Conservation (phyloP, 1,284 basidiomycete genomes). For the Calocybe gambosa region DNA sequence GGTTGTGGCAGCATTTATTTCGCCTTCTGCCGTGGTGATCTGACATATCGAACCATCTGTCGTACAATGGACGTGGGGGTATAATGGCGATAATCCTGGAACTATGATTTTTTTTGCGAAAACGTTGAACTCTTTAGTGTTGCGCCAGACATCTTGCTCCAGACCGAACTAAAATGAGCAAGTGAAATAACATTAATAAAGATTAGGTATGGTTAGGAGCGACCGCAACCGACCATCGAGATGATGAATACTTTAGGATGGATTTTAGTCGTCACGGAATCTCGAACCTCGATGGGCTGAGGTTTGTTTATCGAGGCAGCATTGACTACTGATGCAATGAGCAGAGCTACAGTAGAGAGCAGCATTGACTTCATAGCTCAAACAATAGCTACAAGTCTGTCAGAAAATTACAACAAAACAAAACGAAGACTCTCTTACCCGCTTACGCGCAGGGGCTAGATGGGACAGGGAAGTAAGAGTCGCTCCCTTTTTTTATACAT, state of each 20-base stretch:
- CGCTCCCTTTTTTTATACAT: no score
- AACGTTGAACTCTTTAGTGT: constrained; percentile 4
- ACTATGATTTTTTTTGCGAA: constrained; percentile 2
- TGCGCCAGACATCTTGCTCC: constrained; percentile 2
- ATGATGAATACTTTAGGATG: constrained; percentile 7
- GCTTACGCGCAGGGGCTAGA: no score
- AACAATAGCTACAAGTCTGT: no score
- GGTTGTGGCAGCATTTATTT: constrained; percentile 6
- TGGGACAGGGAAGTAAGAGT: no score
- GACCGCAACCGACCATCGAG: constrained; percentile 3
- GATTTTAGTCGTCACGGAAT: neutral
- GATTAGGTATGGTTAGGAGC: neutral
- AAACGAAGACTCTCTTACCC: no score
- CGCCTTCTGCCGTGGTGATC: neutral
- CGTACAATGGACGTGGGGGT: constrained; percentile 3
- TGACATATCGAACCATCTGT: constrained; percentile 2
- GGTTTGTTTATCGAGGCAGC: neutral
- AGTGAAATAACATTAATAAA: neutral
- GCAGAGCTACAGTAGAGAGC: neutral
- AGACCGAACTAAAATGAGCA: neutral
- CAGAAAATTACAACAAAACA: no score
- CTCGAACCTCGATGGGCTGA: neutral
- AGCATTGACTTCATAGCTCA: neutral
- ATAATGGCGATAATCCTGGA: constrained; percentile 3
- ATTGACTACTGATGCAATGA: neutral